phyloP scores from a whole-genome alignment of 2,329 filamentous ascomycete species.

The Scytalidium lignicola region DNA sequence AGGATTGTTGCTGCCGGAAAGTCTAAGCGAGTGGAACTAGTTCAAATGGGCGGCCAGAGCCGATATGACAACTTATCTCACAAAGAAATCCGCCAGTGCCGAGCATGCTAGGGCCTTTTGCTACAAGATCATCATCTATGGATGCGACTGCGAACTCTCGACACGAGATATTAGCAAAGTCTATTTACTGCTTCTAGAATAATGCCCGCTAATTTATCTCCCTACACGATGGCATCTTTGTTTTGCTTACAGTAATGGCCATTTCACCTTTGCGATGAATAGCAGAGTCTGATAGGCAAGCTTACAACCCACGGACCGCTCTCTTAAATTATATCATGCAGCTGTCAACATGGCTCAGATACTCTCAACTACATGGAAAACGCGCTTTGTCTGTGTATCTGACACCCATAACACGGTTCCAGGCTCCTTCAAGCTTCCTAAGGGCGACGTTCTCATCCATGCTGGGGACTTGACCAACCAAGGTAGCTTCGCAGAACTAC shows the following conservation, averaged over 20 bases:
- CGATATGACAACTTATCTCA: not conserved
- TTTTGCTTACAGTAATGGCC: too few species aligned
- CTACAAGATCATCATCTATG: not conserved
- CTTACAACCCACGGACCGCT: not conserved
- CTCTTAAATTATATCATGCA: not conserved
- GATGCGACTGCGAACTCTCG: not conserved
- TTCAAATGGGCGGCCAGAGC: slow-evolving; percentile 3
- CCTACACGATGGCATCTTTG: too few species aligned
- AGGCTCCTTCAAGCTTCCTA: slow-evolving; percentile 55
- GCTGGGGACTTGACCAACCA: slow-evolving; percentile 74
- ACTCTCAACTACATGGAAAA: slow-evolving; percentile 30
- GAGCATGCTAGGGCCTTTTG: not conserved
- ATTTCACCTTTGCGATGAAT: too few species aligned
- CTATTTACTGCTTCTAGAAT: not conserved
- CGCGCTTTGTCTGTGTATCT: slow-evolving; percentile 69
- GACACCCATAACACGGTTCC: slow-evolving; percentile 67
- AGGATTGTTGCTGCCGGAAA: slow-evolving; percentile 6
- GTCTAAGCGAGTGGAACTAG: slow-evolving; percentile 7
- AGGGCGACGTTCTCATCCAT: slow-evolving; percentile 70
- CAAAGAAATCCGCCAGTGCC: not conserved
- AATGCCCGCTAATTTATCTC: too few species aligned
- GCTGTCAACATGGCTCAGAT: not conserved
- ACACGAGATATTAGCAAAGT: not conserved
- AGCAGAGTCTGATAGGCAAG: too few species aligned
- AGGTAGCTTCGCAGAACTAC: slow-evolving; percentile 56